Evolutionary conservation across 805 yeast genomes (phyloP), one percentile per base, ranked within the genome.

Genomic region (Sungouiozyma ichnusensis): DNA sequence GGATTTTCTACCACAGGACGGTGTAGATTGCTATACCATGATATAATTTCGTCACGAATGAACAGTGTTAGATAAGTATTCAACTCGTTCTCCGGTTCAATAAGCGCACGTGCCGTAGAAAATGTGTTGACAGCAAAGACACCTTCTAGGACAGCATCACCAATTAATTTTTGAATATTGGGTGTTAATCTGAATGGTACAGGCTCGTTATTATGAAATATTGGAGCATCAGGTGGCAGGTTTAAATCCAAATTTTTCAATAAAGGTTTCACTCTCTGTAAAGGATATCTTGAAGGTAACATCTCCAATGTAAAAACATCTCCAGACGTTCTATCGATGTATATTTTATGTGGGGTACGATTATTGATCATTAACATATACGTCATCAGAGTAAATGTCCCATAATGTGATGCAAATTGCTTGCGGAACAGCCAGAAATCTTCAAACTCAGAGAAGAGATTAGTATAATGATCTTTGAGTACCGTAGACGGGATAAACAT

Each of bases 171-270:
- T 61, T 92, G 99, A 43, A 94, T 76, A 58, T 94, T 92, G 16
- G 99, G 98, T 4, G 98, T 90, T 55, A 92, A 71, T 57, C 99
- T 73, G 73, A 92, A 92, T 36, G 98, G 97, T 39, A 92, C 97
- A 48, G 87, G 77, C 58, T 92, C 99, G 14, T 87, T 77, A 50
- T 88, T 86, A 58, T 81, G 81, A 70, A 90, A 88, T 19, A 90
- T 71, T 19, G 99, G 99, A 0, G 79, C 69, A 49, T 67, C 72
- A 13, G 64, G 49, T 5, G 65, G 66, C 24, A 67, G 49, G 33
- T 62, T 61, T 8, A 66, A 55, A 38, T 65, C 67, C 35, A 54
- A 47, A 38, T 64, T 65, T 38, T 58, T 58, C 35, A 60, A 55
- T 20, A 60, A 56, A 15, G 68, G 65, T 47, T 67, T 68, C 6